Base-by-base conservation (phyloP, 352 stramenopile species). In the Pythium guiyangense region DNA sequence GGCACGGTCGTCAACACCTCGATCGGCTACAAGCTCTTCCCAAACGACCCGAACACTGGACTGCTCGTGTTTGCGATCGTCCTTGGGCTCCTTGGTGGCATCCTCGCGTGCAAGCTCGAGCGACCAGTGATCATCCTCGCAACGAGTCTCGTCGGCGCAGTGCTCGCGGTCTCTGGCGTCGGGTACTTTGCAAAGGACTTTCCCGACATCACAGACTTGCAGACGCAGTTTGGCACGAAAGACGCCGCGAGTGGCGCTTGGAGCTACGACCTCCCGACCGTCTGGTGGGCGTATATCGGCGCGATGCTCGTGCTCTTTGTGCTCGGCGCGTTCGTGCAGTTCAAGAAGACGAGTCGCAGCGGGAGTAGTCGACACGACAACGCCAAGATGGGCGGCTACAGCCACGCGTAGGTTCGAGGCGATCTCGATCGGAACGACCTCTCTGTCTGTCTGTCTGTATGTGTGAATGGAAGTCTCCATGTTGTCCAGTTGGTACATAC, bases 151-250 rank as follows among this genome's bases (percentile, higher is more conserved):
- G 69, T 81, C 0, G 80, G 79, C 1, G 54, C 79, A 0, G 66
- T 76, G n/a, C 54, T 81, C 27, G 42, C 69, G 1, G 54, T 83
- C 18, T 82, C 73, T 49, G 79, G 79, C 35, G 55, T 78, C 4
- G 80, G 80, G 6, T 87, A 88, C 62, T 88, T 86, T 51, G 74
- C 71, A 29, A 74, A 74, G 45, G 52, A 84, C 73, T 84, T 84
- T 50, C 74, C 77, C 5, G 66, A 66, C 34, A 65, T 72, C 26
- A 73, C 64, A 12, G 60, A 69, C 49, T 69, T 84, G 29, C 72
- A 79, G 59, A 20, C 25, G 17, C 44, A 68, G 39, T 79, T 75
- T 58, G 67, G 62, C 25, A 64, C 69, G 25, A 60, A 72, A 53
- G 59, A 73, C 54, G 37, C 44, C 11, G 60, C 64, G 26, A 46